A percentile compares a stretch with the other conserved stretches of the same genome.
Evolutionary conservation across 352 stramenopile genomes (phyloP).

Genomic region (Phytophthora hybrid): DNA sequence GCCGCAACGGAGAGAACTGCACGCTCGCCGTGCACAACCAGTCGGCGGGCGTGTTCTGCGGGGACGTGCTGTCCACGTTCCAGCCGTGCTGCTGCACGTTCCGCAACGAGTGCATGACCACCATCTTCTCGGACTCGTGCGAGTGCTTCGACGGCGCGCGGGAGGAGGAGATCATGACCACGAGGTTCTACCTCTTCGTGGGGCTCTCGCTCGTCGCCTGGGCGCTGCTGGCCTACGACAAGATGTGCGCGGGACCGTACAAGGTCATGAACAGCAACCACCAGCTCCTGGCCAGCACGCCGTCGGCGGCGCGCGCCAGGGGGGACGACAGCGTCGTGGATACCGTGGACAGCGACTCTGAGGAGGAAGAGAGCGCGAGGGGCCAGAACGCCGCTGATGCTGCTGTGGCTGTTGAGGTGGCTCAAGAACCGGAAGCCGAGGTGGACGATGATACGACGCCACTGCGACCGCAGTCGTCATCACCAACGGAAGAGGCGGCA

Average conservation of each 20-base stretch:
- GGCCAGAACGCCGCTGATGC: neutral
- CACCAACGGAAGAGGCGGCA: neutral
- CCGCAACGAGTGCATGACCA: constrained; percentile 82
- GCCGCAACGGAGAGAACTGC: constrained; percentile 70
- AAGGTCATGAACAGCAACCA: constrained; percentile 85
- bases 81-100: constrained; percentile 80
- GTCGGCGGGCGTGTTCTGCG: constrained; percentile 68
- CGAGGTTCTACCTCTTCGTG: constrained; percentile 78
- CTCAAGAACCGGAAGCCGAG: constrained; percentile 15
- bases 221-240: constrained; percentile 72
- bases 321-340: constrained; percentile 39
- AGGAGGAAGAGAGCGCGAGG: constrained; percentile 36
- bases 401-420: constrained; percentile 24
- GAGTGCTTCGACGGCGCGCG: constrained; percentile 71
- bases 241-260: constrained; percentile 78
- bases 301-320: constrained; percentile 47
- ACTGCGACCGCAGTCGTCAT: constrained; percentile 19
- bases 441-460: constrained; percentile 15
- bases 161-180: constrained; percentile 69
- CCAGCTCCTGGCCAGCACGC: constrained; percentile 59
- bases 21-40: constrained; percentile 65
- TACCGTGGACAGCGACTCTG: constrained; percentile 42
- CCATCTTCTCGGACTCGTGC: constrained; percentile 75
- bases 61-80: constrained; percentile 69
- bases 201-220: constrained; percentile 68